These are phyloP conservation scores for Anastatica hierochuntica DNA, from an alignment of 345 rosid species.

Conservation along the genomic window DNA sequence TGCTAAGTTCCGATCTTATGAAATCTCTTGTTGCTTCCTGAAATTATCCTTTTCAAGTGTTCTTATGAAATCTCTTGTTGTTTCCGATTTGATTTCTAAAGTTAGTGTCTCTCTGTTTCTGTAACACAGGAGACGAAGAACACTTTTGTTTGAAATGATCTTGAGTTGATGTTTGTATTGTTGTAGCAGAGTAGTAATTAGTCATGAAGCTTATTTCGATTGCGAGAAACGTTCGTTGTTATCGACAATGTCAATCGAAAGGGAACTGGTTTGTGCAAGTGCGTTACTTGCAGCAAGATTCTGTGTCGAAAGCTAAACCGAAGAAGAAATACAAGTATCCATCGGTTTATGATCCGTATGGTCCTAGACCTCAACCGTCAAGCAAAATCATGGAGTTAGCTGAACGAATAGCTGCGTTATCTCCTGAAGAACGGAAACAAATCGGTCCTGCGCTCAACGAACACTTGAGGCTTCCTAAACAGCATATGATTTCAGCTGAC, in stretches of 20 bases:
- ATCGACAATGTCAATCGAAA: slow-evolving; percentile 1
- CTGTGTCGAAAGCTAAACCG: slow-evolving; percentile 17
- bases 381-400: too few relatives aligned
- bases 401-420: not conserved
- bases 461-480: slow-evolving; percentile 12
- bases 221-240: too few relatives aligned
- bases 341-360: slow-evolving; percentile 26
- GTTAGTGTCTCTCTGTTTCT: too few relatives aligned
- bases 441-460: slow-evolving; percentile 29
- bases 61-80: too few relatives aligned
- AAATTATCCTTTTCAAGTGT: too few relatives aligned
- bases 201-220: slow-evolving; percentile 27
- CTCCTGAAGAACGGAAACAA: slow-evolving; percentile 25
- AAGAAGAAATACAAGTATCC: slow-evolving; percentile 30
- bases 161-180: too few relatives aligned
- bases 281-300: slow-evolving; percentile 26
- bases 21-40: too few relatives aligned
- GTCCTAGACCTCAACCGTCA: too few relatives aligned
- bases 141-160: too few relatives aligned
- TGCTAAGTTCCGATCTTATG: too few relatives aligned
- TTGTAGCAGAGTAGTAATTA: not conserved
- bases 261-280: slow-evolving; percentile 16
- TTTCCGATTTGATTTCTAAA: too few relatives aligned
- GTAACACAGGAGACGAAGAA: too few relatives aligned
- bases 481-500: slow-evolving; percentile 15